Conservation (phyloP, 139 green algal genomes). For the Monoraphidium neglectum region DNA sequence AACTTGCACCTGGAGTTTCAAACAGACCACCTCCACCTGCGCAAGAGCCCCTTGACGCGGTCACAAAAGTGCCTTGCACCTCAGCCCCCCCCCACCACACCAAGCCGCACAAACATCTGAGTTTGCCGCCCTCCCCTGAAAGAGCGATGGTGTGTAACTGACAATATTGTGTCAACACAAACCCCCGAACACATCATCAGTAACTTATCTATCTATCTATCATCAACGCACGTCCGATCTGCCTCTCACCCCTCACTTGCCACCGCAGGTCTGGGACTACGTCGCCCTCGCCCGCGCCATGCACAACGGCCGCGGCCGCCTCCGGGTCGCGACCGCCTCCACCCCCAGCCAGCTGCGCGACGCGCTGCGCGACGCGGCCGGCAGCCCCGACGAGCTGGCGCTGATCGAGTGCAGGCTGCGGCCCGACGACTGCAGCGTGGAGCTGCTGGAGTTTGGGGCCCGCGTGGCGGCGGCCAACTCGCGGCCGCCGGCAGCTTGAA, state of each 20-base stretch:
- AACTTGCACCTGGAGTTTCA: no score
- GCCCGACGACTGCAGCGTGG: slow-evolving; percentile 71
- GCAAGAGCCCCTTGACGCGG: not conserved
- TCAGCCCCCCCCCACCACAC: no score
- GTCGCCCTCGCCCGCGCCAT: slow-evolving; percentile 19
- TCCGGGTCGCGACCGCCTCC: slow-evolving; percentile 48
- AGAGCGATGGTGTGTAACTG: not conserved
- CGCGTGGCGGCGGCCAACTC: slow-evolving; percentile 72
- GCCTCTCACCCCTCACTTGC: no score
- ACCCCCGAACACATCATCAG: not conserved
- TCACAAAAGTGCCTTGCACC: no score
- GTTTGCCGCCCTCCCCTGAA: no score
- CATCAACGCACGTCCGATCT: no score
- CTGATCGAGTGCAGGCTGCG: slow-evolving; percentile 67
- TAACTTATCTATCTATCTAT: no score
- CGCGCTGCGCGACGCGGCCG: slow-evolving; percentile 47
- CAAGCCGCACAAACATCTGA: no score
- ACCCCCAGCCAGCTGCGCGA: slow-evolving; percentile 67
- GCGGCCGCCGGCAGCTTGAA: no score
- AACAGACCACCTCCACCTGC: no score
- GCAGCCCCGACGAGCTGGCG: slow-evolving; percentile 54
- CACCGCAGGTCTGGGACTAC: slow-evolving; percentile 22
- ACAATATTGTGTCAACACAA: not conserved
- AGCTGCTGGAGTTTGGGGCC: slow-evolving; percentile 85
- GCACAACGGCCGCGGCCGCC: slow-evolving; percentile 53